A percentile compares a stretch with the other conserved stretches of the same genome.
phyloP scores from a whole-genome alignment of 2,329 filamentous ascomycete genomes.

The Drechslerella coelobrocha region DNA sequence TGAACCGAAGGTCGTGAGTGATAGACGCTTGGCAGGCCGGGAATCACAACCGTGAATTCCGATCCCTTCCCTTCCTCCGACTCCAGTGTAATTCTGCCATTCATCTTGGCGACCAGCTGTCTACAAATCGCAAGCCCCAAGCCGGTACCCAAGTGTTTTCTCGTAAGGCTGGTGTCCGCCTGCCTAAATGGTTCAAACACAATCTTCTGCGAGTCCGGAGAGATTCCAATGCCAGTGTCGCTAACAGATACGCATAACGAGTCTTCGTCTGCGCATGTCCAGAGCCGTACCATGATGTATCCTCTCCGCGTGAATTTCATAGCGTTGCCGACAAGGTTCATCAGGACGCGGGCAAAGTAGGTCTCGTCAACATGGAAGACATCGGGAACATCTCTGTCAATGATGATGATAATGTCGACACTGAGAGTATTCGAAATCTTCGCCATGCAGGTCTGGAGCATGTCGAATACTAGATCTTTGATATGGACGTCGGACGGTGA shows the following conservation, averaged over 20 bases:
- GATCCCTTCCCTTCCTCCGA: conserved; percentile 66
- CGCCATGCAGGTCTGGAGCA: conserved; percentile 47
- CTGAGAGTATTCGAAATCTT: conserved; percentile 46
- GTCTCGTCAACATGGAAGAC: conserved; percentile 46
- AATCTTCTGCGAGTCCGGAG: conserved; percentile 71
- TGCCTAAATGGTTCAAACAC: conserved; percentile 71
- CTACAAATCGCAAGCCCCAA: conserved; percentile 72
- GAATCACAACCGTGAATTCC: conserved; percentile 61
- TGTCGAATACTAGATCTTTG: conserved; percentile 45
- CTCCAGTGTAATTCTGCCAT: conserved; percentile 67
- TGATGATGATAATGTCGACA: conserved; percentile 43
- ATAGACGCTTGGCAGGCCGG: conserved; percentile 27
- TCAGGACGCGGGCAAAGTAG: conserved; percentile 62
- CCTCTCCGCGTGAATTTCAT: conserved; percentile 70
- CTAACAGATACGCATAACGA: conserved; percentile 72
- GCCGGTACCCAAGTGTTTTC: conserved; percentile 68
- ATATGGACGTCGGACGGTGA: conserved; percentile 36
- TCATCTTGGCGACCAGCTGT: conserved; percentile 67
- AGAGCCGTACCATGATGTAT: conserved; percentile 61
- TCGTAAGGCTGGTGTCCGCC: conserved; percentile 83
- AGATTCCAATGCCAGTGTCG: conserved; percentile 86
- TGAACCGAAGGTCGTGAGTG: conserved; percentile 24
- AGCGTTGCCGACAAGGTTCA: conserved; percentile 70
- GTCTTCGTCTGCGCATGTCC: conserved; percentile 72
- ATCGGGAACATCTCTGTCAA: conserved; percentile 37